Evolutionary conservation across 2,329 filamentous ascomycete species (phyloP), one percentile per base, ranked within the genome.

Genomic region (Alternaria atra): DNA sequence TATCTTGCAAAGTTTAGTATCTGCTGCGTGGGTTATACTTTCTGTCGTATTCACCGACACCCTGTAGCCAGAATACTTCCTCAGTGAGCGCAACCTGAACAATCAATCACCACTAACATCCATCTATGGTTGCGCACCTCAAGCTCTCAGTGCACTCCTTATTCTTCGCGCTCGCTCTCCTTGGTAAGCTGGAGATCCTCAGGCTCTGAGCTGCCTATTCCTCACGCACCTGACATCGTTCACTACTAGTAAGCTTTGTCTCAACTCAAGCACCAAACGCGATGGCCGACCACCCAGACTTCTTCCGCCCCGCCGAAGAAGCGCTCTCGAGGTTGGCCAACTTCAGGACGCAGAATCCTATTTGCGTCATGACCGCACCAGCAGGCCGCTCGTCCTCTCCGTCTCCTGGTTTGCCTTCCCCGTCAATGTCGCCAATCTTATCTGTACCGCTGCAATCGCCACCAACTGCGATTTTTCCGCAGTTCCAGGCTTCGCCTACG

Each of bases 401-500:
- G 30, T 23, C 39, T 15, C 23, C 42, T 30, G 20, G 30, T n/a
- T 6, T 27, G 15, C 15, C 34, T 9, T 25, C 40, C 8, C 15
- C 55, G 13, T 34, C 25, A 15, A 37, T 35, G 30, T 17, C 42
- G 27, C 25, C 25, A 8, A 40, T 10, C 4, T 5, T 20, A 10
- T 35, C 20, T n/a, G 32, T 34, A 48, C 46, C 17, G 17, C 46
- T 25, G 46, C 46, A 23, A 15, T 25, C 17, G 7, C 30, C 30
- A 17, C 7, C 46, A 13, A 34, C 46, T 10, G 30, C 46, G 17
- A 48, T 2, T 3, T 5, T 37, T 13, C 4, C 50, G 4, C 23
- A 20, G 32, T 52, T 40, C 17, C 23, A 52, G 15, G 15, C 50
- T 40, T 52, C 50, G 34, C 35, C n/a, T 27, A 52, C 40, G 50